A percentile compares a stretch with the other conserved stretches of the same genome.
These are phyloP conservation scores for Cercospora zeina DNA, from an alignment of 2,329 filamentous ascomycete species.

Conservation along the genomic window DNA sequence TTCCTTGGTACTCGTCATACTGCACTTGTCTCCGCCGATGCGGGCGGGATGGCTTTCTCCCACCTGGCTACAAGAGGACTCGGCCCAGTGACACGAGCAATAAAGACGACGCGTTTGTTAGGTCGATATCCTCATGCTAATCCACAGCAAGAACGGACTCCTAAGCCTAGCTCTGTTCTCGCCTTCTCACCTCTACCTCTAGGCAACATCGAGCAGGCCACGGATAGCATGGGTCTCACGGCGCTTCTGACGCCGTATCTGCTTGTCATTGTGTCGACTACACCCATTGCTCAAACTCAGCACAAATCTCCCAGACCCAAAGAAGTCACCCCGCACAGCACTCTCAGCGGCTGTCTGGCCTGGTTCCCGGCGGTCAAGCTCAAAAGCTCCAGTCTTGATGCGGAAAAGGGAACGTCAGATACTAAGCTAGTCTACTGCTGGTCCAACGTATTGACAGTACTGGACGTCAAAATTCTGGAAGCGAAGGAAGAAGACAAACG, in stretches of 20 bases:
- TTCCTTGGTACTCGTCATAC: constrained; percentile 93
- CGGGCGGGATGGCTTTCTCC: constrained; percentile 95
- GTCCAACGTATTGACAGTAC: constrained; percentile 93
- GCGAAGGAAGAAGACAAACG: constrained; percentile 62
- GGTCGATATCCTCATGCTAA: constrained; percentile 81
- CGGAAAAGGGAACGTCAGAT: constrained; percentile 66
- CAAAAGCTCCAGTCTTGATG: constrained; percentile 62
- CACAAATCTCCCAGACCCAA: constrained; percentile 91
- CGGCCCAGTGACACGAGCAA: constrained; percentile 77
- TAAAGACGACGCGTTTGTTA: constrained; percentile 87
- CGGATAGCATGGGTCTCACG: constrained; percentile 84
- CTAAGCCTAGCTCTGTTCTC: constrained; percentile 92
- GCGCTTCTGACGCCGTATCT: constrained; percentile 95
- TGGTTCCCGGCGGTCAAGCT: constrained; percentile 97
- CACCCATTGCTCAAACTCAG: constrained; percentile 91
- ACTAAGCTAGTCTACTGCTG: constrained; percentile 96
- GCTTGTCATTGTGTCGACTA: constrained; percentile 94
- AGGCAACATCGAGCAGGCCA: constrained; percentile 88
- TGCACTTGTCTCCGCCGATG: constrained; percentile 90
- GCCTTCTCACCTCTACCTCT: constrained; percentile 87
- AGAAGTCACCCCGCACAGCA: constrained; percentile 83
- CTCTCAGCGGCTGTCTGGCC: constrained; percentile 88
- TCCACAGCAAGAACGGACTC: constrained; percentile 61
- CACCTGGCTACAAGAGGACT: constrained; percentile 91
- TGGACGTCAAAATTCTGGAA: constrained; percentile 78